Evolutionary conservation across 2,329 filamentous ascomycete species (phyloP).

Genomic region (Pyrenochaeta sp.): DNA sequence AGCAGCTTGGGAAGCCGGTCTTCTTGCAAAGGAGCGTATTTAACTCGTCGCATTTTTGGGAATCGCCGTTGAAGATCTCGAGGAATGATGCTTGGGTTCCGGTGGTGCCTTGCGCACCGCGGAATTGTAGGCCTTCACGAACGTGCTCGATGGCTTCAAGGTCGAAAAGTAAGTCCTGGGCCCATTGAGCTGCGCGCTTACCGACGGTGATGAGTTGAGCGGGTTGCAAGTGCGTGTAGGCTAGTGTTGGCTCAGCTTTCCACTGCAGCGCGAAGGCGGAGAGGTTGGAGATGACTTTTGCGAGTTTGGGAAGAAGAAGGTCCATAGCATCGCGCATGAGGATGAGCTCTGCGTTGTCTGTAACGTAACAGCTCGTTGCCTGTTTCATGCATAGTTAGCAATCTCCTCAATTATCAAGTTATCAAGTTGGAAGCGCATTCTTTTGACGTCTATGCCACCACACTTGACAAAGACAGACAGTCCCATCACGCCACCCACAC

Average conservation of each 20-base stretch:
- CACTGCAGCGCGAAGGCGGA: slow-evolving; percentile 75
- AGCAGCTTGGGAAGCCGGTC: slow-evolving; percentile 69
- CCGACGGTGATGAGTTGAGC: slow-evolving; percentile 73
- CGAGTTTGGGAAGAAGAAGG: slow-evolving; percentile 78
- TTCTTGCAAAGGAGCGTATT: slow-evolving; percentile 71
- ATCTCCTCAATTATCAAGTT: neutral
- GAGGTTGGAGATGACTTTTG: slow-evolving; percentile 79
- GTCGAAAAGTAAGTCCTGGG: slow-evolving; percentile 79
- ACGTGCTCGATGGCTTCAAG: slow-evolving; percentile 76
- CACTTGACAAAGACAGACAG: slow-evolving; percentile 1
- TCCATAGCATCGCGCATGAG: slow-evolving; percentile 78
- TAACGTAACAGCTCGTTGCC: slow-evolving; percentile 40
- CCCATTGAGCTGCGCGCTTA: slow-evolving; percentile 75
- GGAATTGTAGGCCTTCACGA: slow-evolving; percentile 74
- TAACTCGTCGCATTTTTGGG: slow-evolving; percentile 67
- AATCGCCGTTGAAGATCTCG: slow-evolving; percentile 70
- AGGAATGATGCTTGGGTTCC: slow-evolving; percentile 71
- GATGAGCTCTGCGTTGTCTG: slow-evolving; percentile 58
- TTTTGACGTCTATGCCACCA: neutral
- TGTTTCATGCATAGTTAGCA: slow-evolving; percentile 71
- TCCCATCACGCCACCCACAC: neutral
- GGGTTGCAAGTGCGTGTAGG: slow-evolving; percentile 77
- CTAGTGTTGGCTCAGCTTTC: slow-evolving; percentile 76
- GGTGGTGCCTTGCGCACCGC: slow-evolving; percentile 65
- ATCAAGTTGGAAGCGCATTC: neutral